Percentiles rank a stretch among this genome's conserved stretches.
phyloP scores from a whole-genome alignment of 2,329 filamentous ascomycete species.

The Aspergillus udagawae region DNA sequence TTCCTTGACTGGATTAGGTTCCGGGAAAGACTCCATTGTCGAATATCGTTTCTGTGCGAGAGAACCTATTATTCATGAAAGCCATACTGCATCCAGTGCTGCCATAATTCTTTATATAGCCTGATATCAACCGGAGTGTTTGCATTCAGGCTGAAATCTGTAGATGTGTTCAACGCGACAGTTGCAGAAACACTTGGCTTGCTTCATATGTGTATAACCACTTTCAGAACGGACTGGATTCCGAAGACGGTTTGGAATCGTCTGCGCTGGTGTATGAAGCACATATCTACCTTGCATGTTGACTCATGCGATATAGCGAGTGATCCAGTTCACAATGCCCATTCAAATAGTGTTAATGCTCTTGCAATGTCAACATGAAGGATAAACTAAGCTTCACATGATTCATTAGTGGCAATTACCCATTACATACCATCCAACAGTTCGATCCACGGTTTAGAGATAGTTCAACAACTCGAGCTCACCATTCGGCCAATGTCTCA shows the following conservation, averaged over 20 bases:
- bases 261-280: not conserved
- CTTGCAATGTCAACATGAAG: no score
- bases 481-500: no score
- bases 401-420: no score
- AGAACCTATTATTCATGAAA: not conserved
- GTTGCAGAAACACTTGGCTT: not conserved
- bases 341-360: no score
- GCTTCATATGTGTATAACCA: not conserved
- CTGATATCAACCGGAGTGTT: not conserved
- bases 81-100: not conserved
- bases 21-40: conserved; percentile 1
- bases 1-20: conserved; percentile 6
- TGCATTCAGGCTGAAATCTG: not conserved
- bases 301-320: no score
- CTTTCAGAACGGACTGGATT: not conserved
- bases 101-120: not conserved
- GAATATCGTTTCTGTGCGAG: not conserved
- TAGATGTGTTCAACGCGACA: not conserved
- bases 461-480: no score
- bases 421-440: no score
- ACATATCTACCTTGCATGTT: not conserved
- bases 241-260: not conserved
- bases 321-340: no score
- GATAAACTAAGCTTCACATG: no score
- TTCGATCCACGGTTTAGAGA: no score